A percentile compares a stretch with the other conserved stretches of the same genome.
Conservation (phyloP, 495 filamentous ascomycete species). For the Endocarpon pusillum region DNA sequence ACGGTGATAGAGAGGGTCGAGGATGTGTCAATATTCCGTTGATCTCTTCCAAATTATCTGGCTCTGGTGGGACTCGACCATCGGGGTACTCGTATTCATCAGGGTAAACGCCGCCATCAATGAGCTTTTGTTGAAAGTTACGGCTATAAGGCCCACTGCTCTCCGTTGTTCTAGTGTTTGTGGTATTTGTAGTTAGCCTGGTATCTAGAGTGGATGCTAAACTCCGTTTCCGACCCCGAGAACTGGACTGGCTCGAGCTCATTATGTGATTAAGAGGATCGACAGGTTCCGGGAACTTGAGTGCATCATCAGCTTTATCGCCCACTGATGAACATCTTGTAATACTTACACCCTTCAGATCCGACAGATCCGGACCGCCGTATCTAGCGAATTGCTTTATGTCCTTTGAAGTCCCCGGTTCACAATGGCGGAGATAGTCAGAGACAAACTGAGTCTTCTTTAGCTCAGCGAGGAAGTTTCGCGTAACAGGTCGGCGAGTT, state of each 20-base stretch:
- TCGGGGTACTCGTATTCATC: conserved; percentile 4
- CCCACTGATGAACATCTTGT: not conserved
- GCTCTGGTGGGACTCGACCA: conserved; percentile 4
- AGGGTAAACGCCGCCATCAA: conserved; percentile 4
- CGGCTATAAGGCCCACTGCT: not conserved
- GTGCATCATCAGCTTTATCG: conserved; percentile 3
- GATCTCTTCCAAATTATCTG: conserved; percentile 8
- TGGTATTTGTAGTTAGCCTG: conserved; percentile 3
- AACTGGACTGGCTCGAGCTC: conserved; percentile 9
- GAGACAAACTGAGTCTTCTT: conserved; percentile 6
- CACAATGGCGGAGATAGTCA: conserved; percentile 7
- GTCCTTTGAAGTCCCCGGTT: conserved; percentile 5
- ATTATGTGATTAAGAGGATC: conserved; percentile 6
- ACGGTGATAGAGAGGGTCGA: conserved; percentile 16
- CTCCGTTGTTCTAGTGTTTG: conserved; percentile 8
- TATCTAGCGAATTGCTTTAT: conserved; percentile 12
- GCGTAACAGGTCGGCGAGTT: conserved; percentile 8
- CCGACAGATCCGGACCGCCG: conserved; percentile 12
- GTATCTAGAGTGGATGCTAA: conserved; percentile 4
- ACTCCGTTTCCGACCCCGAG: conserved; percentile 3
- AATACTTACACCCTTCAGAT: conserved; percentile 9
- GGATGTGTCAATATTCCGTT: conserved; percentile 6
- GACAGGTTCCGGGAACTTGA: conserved; percentile 10
- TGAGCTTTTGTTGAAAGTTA: conserved; percentile 3
- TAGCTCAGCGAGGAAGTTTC: conserved; percentile 8